Evolutionary conservation across 2,329 filamentous ascomycete genomes (phyloP).

Genomic region (Triangularia setosa): DNA sequence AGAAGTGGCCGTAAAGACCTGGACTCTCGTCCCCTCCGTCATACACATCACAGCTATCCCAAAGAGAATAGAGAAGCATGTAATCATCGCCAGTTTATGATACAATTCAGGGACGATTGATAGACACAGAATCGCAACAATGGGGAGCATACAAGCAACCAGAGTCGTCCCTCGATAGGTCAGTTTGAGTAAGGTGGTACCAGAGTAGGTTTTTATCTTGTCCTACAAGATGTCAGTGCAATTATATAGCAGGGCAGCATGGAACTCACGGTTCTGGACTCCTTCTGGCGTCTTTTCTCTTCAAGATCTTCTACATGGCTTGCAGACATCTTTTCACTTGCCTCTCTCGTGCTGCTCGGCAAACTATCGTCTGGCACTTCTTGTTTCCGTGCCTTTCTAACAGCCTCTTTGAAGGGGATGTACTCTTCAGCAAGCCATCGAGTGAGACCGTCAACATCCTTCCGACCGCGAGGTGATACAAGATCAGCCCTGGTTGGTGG

Average conservation of each 20-base stretch:
- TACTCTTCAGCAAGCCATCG: not conserved
- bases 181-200: not conserved
- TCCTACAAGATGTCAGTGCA: not conserved
- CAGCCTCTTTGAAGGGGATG: not conserved
- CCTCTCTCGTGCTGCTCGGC: not conserved
- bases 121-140: not conserved
- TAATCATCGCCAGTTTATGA: not conserved
- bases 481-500: not conserved
- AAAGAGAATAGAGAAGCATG: not conserved
- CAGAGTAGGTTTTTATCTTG: not conserved
- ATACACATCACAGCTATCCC: not conserved
- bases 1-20: slow-evolving; percentile 1
- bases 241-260: not conserved
- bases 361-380: not conserved
- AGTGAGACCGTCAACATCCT: not conserved
- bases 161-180: not conserved
- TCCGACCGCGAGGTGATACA: not conserved
- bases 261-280: not conserved
- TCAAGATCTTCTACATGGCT: not conserved
- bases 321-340: not conserved
- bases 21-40: not conserved
- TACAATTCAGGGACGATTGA: not conserved
- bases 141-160: not conserved
- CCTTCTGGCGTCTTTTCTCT: not conserved
- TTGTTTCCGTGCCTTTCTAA: not conserved